Evolutionary conservation across 352 stramenopile genomes (phyloP).

Genomic region (Thraustochytrium sp.): DNA sequence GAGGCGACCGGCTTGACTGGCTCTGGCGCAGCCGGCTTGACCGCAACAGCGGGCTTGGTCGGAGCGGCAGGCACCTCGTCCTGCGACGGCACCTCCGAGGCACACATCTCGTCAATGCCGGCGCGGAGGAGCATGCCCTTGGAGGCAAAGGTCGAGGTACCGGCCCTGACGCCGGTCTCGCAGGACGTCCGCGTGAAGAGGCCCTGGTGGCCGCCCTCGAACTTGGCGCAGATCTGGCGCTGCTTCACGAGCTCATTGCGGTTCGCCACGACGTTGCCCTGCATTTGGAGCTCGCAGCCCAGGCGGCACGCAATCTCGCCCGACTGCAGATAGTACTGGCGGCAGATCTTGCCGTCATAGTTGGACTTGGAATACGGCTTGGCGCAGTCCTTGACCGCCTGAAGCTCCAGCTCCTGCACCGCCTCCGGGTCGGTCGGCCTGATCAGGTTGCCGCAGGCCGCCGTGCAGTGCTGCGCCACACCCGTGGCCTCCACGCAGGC

Average conservation of each 20-base stretch:
- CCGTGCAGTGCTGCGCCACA: neutral
- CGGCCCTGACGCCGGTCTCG: neutral
- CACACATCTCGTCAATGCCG: slow-evolving; percentile 29
- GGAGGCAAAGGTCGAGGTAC: neutral
- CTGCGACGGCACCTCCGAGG: neutral
- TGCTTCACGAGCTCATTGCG: neutral
- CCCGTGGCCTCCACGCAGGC: neutral
- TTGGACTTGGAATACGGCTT: neutral
- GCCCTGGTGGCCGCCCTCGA: neutral
- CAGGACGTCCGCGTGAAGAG: neutral
- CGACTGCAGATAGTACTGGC: neutral
- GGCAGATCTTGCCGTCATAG: slow-evolving; percentile 26
- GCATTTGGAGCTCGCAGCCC: neutral
- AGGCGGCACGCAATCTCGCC: neutral
- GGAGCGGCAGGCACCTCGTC: neutral
- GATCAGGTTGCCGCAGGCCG: neutral
- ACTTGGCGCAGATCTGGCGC: neutral
- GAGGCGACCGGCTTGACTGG: neutral
- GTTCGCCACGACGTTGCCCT: neutral
- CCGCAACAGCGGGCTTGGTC: neutral
- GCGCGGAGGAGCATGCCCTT: neutral
- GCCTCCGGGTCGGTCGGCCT: neutral
- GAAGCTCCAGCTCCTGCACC: neutral
- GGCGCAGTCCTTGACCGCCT: neutral
- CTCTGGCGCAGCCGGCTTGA: neutral